Percentiles rank a stretch among this genome's conserved stretches.
These are phyloP conservation scores for Phyllosticta capitalensis DNA, from an alignment of 2,329 filamentous ascomycete species.

Conservation along the genomic window DNA sequence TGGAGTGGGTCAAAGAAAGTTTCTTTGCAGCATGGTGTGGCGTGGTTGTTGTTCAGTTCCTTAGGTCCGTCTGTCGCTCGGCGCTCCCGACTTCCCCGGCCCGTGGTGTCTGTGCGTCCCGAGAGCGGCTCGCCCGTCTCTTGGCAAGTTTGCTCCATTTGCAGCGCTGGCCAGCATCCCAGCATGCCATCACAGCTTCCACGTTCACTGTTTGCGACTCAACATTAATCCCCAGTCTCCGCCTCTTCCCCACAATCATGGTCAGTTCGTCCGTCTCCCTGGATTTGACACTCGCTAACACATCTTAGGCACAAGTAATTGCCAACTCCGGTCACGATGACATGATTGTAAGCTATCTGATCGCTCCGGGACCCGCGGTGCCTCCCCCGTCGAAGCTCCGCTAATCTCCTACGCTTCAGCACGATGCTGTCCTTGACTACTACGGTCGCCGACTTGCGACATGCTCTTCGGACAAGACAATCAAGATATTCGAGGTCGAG, in stretches of 20 bases:
- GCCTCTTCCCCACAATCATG: slow-evolving; percentile 8
- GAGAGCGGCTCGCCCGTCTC: neutral
- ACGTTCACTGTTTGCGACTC: slow-evolving; percentile 8
- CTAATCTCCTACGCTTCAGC: slow-evolving; percentile 37
- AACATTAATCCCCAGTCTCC: slow-evolving; percentile 3
- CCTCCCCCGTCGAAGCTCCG: slow-evolving; percentile 7
- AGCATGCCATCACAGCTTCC: slow-evolving; percentile 6
- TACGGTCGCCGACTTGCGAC: slow-evolving; percentile 94
- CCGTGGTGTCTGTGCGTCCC: neutral
- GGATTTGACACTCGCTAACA: slow-evolving; percentile 11
- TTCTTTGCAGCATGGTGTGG: neutral
- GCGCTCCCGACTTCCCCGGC: neutral
- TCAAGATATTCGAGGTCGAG: slow-evolving; percentile 98
- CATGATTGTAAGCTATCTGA: slow-evolving; percentile 77
- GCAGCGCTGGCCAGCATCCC: neutral
- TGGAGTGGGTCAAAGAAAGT: neutral
- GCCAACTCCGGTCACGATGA: slow-evolving; percentile 89
- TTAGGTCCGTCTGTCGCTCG: neutral
- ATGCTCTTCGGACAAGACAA: slow-evolving; percentile 94
- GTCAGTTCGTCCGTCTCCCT: slow-evolving; percentile 5
- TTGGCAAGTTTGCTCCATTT: slow-evolving; percentile 6
- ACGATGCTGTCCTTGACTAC: slow-evolving; percentile 97
- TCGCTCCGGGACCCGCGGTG: slow-evolving; percentile 2
- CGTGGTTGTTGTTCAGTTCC: neutral
- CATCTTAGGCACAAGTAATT: slow-evolving; percentile 61